Percentiles rank a stretch among this genome's conserved stretches.
These are phyloP conservation scores for Colletotrichum cuscutae DNA, from an alignment of 2,329 filamentous ascomycete genomes.

Conservation along the genomic window DNA sequence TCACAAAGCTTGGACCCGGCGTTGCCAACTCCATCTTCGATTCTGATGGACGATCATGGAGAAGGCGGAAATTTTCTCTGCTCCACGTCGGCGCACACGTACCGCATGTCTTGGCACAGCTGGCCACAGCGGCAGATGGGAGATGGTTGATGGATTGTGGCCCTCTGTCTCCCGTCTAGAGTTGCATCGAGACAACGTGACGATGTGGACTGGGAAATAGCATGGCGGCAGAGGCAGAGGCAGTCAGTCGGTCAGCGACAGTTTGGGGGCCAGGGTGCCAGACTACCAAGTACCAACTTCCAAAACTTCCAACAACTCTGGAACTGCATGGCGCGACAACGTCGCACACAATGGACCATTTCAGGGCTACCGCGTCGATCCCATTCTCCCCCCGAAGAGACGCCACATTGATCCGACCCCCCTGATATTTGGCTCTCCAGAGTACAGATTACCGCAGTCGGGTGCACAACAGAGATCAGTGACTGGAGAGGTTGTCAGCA, in stretches of 20 bases:
- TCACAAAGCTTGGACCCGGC: constrained; percentile 3
- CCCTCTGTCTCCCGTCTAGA: constrained; percentile 7
- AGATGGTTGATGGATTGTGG: neutral
- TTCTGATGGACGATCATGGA: constrained; percentile 24
- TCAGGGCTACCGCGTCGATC: constrained; percentile 25
- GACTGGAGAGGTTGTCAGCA: neutral
- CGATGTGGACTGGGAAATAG: neutral
- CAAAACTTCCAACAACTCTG: neutral
- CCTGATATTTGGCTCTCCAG: neutral
- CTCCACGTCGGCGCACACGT: neutral
- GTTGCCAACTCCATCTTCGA: constrained; percentile 5
- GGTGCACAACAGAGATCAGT: neutral
- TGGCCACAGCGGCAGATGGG: neutral
- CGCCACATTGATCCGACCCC: constrained; percentile 5
- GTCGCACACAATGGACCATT: constrained; percentile 18
- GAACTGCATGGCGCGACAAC: constrained; percentile 3
- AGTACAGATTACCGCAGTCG: neutral
- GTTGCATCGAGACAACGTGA: constrained; percentile 4
- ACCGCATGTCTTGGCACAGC: neutral
- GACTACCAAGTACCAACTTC: neutral
- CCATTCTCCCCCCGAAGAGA: constrained; percentile 21
- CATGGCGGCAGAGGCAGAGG: neutral
- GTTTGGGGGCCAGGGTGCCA: neutral
- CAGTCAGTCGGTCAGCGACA: neutral
- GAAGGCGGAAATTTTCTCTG: constrained; percentile 14